These are phyloP conservation scores for Amanita fuliginea DNA, from an alignment of 768 basidiomycete genomes.

Conservation along the genomic window DNA sequence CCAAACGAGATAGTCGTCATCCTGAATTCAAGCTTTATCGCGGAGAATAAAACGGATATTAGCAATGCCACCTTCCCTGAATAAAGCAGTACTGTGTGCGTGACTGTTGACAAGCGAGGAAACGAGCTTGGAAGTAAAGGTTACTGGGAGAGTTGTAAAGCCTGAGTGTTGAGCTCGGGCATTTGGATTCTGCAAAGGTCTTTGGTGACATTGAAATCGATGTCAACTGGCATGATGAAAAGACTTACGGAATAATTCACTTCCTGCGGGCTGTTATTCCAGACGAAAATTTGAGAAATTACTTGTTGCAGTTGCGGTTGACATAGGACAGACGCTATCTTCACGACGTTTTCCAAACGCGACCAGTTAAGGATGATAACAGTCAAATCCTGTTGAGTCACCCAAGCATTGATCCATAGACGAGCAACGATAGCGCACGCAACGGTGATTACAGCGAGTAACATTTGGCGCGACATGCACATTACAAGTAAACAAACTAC, in stretches of 20 bases:
- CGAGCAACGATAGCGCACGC: not conserved
- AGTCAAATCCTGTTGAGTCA: conserved; percentile 9
- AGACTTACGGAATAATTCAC: conserved; percentile 31
- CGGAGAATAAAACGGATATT: conserved; percentile 1
- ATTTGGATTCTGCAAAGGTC: conserved; percentile 31
- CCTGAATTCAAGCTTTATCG: conserved; percentile 23
- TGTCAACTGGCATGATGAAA: not conserved
- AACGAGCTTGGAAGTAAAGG: conserved; percentile 52
- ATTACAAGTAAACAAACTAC: conserved; percentile 2
- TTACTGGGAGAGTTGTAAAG: conserved; percentile 50
- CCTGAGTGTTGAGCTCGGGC: conserved; percentile 29
- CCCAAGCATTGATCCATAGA: too few species aligned
- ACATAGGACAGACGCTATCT: conserved; percentile 44
- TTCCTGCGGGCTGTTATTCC: conserved; percentile 48
- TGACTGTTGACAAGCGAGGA: conserved; percentile 41
- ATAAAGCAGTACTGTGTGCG: conserved; percentile 49
- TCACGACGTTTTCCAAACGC: conserved; percentile 47
- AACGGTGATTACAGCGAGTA: not conserved
- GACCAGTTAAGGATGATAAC: conserved; percentile 61
- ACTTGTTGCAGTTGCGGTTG: conserved; percentile 29
- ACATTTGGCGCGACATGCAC: not conserved
- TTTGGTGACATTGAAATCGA: conserved; percentile 10
- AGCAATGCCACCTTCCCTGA: conserved; percentile 29
- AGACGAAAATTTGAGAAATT: conserved; percentile 40
- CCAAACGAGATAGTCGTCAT: conserved; percentile 56